phyloP scores from a whole-genome alignment of 1,139 yeast species.

The Candida dubliniensis region DNA sequence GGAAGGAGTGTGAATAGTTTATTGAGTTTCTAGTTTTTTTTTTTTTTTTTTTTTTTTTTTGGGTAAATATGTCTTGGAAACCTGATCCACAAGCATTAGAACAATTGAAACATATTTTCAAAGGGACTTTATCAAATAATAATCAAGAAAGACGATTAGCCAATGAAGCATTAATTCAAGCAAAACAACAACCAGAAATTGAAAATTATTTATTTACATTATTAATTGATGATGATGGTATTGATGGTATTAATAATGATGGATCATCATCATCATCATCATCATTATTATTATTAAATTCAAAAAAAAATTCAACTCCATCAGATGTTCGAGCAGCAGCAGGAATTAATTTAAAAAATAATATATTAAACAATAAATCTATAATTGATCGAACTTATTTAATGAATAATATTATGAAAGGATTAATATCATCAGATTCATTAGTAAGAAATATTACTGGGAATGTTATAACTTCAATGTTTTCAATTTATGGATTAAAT shows the following conservation, averaged over 20 bases:
- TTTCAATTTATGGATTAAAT: constrained; percentile 66
- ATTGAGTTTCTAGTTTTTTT: too few relatives aligned
- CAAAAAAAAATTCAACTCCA: too few relatives aligned
- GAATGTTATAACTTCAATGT: constrained; percentile 81
- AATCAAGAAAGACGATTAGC: constrained; percentile 59
- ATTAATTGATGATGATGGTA: constrained; percentile 47
- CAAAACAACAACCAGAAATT: constrained; percentile 69
- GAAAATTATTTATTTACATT: constrained; percentile 76
- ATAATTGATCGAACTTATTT: constrained; percentile 54
- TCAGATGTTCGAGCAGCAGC: constrained; percentile 82
- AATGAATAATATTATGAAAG: constrained; percentile 63
- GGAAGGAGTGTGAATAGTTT: too few relatives aligned
- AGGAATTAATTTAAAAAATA: constrained; percentile 81
- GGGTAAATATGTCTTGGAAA: constrained; percentile 44
- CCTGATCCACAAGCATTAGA: constrained; percentile 62
- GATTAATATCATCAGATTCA: constrained; percentile 58
- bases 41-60: not conserved
- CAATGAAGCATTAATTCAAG: constrained; percentile 64
- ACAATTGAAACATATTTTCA: constrained; percentile 63
- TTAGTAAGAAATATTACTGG: constrained; percentile 87
- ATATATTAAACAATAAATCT: constrained; percentile 41
- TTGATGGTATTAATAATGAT: not conserved
- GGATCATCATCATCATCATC: not conserved
- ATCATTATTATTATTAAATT: too few relatives aligned
- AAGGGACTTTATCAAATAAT: constrained; percentile 64